A percentile compares a stretch with the other conserved stretches of the same genome.
phyloP scores from a whole-genome alignment of 2,329 filamentous ascomycete genomes.

The Ceratocystis diversiconidia region DNA sequence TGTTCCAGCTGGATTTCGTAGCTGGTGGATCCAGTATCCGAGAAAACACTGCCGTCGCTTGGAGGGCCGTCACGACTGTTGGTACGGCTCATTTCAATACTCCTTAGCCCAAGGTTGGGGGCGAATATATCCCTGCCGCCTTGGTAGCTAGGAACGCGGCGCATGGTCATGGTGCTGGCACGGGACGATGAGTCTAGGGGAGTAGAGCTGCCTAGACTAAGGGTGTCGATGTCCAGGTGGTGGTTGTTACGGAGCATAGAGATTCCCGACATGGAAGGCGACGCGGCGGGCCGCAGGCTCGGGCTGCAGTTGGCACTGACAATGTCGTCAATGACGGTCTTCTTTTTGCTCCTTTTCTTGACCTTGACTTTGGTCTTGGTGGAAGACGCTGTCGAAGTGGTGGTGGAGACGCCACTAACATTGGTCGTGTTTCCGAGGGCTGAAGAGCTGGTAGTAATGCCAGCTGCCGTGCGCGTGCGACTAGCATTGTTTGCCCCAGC shows the following conservation, averaged over 20 bases:
- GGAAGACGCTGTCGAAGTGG: constrained; percentile 5
- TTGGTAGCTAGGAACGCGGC: constrained; percentile 16
- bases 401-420: neutral
- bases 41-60: constrained; percentile 44
- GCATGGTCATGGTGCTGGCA: constrained; percentile 34
- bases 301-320: constrained; percentile 52
- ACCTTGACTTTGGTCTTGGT: constrained; percentile 9
- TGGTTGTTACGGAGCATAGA: constrained; percentile 67
- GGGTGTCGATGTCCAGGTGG: constrained; percentile 51
- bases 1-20: constrained; percentile 76
- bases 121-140: constrained; percentile 23
- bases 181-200: constrained; percentile 46
- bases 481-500: constrained; percentile 14
- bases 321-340: constrained; percentile 35
- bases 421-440: constrained; percentile 1
- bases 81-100: constrained; percentile 40
- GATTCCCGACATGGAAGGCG: constrained; percentile 55
- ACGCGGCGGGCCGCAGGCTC: constrained; percentile 36
- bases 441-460: neutral
- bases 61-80: constrained; percentile 41
- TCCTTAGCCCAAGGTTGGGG: constrained; percentile 36
- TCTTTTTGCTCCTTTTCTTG: constrained; percentile 23
- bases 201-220: neutral
- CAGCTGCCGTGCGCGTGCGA: neutral
- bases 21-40: constrained; percentile 53